Evolutionary conservation across 805 yeast species (phyloP).

Genomic region (Wickerhamomyces tratensis): DNA sequence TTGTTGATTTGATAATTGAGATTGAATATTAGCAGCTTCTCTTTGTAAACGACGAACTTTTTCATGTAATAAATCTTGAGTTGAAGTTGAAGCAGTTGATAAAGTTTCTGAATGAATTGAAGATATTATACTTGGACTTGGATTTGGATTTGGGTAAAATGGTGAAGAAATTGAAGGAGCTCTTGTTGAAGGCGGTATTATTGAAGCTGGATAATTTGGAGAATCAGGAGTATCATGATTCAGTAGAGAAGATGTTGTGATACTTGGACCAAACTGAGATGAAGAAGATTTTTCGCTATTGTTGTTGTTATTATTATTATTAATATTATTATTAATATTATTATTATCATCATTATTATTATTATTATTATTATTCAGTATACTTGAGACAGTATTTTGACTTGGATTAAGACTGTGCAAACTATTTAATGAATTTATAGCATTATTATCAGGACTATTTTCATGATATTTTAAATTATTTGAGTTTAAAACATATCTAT

Average conservation of each 20-base stretch:
- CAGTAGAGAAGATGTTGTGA: neutral
- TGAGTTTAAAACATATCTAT: no score
- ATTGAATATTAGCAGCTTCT: conserved; percentile 14
- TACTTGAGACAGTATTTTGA: neutral
- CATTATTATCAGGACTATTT: neutral
- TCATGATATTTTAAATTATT: neutral
- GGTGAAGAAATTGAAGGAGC: neutral
- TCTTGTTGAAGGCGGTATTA: neutral
- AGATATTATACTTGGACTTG: neutral
- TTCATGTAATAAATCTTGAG: conserved; percentile 8
- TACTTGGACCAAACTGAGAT: neutral
- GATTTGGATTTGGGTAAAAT: neutral
- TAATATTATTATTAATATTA: no score
- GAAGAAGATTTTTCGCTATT: neutral
- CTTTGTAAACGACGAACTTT: conserved; percentile 13
- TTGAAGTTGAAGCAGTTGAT: neutral
- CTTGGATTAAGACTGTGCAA: neutral
- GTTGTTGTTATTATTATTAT: no score
- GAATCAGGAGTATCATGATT: neutral
- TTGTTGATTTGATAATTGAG: conserved; percentile 6
- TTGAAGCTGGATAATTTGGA: neutral
- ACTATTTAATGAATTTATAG: neutral
- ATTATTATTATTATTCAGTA: no score
- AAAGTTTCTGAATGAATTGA: conserved; percentile 4
- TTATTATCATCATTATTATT: neutral